Conservation (phyloP, 1,284 basidiomycete species). For the Apiotrichum domesticum region DNA sequence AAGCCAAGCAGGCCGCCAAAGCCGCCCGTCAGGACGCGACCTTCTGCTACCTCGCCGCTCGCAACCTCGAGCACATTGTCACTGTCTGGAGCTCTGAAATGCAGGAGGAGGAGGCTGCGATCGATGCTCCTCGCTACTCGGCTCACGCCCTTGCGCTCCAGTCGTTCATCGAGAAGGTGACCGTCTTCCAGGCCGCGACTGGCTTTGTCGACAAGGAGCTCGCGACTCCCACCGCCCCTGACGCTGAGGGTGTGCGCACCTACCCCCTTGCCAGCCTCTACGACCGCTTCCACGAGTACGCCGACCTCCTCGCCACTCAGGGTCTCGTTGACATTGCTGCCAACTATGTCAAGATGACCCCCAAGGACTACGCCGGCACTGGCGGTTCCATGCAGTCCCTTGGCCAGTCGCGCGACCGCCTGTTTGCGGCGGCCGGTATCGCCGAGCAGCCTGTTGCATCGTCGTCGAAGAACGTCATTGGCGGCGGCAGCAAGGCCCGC, state of each 20-base stretch:
- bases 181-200: conserved; percentile 85
- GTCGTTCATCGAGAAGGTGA: conserved; percentile 93
- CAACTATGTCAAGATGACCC: conserved; percentile 73
- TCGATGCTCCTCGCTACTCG: conserved; percentile 60
- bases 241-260: conserved; percentile 54
- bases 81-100: conserved; percentile 92
- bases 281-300: conserved; percentile 93
- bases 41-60: conserved; percentile 84
- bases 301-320: conserved; percentile 83
- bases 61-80: conserved; percentile 79
- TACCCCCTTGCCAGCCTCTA: conserved; percentile 85
- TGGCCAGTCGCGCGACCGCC: conserved; percentile 56
- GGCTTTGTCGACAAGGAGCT: conserved; percentile 81
- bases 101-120: conserved; percentile 68
- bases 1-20: conserved; percentile 49
- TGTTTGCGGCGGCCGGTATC: conserved; percentile 32
- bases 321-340: conserved; percentile 79
- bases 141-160: conserved; percentile 85
- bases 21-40: conserved; percentile 82
- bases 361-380: conserved; percentile 66
- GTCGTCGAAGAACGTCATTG: conserved; percentile 13
- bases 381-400: conserved; percentile 47
- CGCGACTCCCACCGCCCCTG: conserved; percentile 34
- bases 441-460: conserved; percentile 8
- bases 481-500: conserved; percentile 4